phyloP scores from a whole-genome alignment of 2,329 filamentous ascomycete species.

The Clarireedia sp. region DNA sequence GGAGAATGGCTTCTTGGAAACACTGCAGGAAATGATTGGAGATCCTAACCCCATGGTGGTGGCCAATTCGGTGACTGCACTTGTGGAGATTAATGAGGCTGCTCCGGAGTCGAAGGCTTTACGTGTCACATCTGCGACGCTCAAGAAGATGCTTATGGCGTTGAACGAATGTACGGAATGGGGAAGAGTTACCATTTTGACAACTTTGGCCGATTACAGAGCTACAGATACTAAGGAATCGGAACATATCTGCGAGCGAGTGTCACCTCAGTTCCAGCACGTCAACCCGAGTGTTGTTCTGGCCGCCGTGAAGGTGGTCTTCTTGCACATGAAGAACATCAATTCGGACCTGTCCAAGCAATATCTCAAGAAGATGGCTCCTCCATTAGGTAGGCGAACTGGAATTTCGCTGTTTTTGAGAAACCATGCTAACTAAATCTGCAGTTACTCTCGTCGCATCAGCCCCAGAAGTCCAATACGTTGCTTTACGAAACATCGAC shows the following conservation, averaged over 20 bases:
- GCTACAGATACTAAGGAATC: conserved; percentile 87
- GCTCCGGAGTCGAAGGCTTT: conserved; percentile 86
- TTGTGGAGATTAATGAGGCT: conserved; percentile 84
- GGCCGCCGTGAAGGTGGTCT: conserved; percentile 96
- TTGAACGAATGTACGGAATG: conserved; percentile 98
- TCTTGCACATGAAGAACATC: conserved; percentile 86
- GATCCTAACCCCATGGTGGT: conserved; percentile 99
- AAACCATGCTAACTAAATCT: conserved; percentile 12
- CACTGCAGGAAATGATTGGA: conserved; percentile 87
- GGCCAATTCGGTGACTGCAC: conserved; percentile 89
- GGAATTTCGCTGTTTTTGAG: neutral
- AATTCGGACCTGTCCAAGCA: conserved; percentile 70
- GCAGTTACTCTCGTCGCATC: conserved; percentile 91
- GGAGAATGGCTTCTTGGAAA: conserved; percentile 94
- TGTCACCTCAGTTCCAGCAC: conserved; percentile 95
- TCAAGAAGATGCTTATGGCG: conserved; percentile 95
- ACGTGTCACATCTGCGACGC: conserved; percentile 67
- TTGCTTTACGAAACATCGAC: conserved; percentile 92
- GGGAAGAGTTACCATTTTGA: conserved; percentile 89
- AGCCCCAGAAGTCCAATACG: conserved; percentile 94
- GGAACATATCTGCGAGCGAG: conserved; percentile 95
- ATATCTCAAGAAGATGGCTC: conserved; percentile 98
- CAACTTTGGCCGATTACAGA: conserved; percentile 81
- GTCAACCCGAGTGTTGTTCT: conserved; percentile 95
- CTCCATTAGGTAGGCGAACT: conserved; percentile 63